Conservation (phyloP, 202 grass and related monocot genomes). For the Dendrocalamus latiflorus region DNA sequence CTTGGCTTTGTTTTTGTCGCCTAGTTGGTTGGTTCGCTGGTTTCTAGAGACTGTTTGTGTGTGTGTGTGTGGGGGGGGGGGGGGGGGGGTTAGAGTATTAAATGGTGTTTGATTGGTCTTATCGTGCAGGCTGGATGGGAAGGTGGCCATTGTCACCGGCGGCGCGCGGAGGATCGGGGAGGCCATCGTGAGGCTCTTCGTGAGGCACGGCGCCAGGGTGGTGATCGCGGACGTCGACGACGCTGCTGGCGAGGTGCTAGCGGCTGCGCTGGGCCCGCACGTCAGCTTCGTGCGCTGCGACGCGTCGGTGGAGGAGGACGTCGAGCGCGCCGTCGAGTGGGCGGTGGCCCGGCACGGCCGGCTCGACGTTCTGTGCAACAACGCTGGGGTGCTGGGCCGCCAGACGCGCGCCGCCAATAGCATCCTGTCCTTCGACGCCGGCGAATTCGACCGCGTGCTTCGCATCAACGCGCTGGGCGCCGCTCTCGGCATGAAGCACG, state of each 20-base stretch:
- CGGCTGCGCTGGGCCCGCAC: slow-evolving; percentile 46
- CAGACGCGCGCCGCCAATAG: slow-evolving; percentile 80
- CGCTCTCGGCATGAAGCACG: slow-evolving; percentile 96
- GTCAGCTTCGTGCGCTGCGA: slow-evolving; percentile 67
- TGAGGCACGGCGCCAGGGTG: slow-evolving; percentile 73
- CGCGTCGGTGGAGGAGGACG: slow-evolving; percentile 72
- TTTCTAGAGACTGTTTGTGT: neutral
- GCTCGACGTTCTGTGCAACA: slow-evolving; percentile 80
- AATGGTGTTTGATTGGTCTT: neutral
- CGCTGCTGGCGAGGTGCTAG: slow-evolving; percentile 51
- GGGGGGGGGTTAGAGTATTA: neutral
- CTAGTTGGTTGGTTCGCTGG: neutral
- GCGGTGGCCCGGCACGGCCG: slow-evolving; percentile 51
- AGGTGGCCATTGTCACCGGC: slow-evolving; percentile 88
- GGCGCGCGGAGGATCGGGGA: slow-evolving; percentile 83
- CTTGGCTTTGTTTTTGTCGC: neutral
- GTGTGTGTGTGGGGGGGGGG: too few species aligned
- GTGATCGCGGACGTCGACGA: slow-evolving; percentile 79
- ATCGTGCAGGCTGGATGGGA: slow-evolving; percentile 65
- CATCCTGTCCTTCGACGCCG: slow-evolving; percentile 74
- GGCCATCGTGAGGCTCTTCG: slow-evolving; percentile 75
- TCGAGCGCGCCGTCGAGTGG: slow-evolving; percentile 43
- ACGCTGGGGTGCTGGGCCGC: slow-evolving; percentile 90
- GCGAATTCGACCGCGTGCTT: slow-evolving; percentile 82
- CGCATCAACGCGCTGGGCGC: slow-evolving; percentile 88